phyloP scores from a whole-genome alignment of 305 asterid species.

The Stenogyne calaminthoides region DNA sequence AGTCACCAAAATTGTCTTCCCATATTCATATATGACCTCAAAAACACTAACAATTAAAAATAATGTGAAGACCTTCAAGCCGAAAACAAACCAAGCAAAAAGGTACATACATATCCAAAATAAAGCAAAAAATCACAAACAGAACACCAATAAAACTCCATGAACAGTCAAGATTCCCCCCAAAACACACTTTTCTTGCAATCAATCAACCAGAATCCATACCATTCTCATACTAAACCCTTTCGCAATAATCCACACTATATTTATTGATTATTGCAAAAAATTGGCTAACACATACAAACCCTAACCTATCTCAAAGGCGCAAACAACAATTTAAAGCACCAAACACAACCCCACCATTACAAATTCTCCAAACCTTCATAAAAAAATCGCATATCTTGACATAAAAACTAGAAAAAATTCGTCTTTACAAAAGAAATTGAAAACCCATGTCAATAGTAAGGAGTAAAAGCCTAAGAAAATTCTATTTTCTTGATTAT shows the following conservation, averaged over 20 bases:
- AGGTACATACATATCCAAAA: background rate
- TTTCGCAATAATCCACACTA: background rate
- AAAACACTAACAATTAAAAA: background rate
- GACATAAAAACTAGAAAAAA: background rate
- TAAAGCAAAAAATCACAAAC: background rate
- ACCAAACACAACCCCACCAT: background rate
- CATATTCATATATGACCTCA: background rate
- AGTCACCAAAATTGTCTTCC: background rate
- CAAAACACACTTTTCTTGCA: background rate
- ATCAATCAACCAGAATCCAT: background rate
- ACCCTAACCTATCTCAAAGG: conserved; percentile 1
- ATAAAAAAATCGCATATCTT: background rate
- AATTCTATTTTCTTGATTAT: background rate
- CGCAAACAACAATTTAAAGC: background rate
- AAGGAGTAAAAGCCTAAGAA: background rate
- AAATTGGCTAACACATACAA: conserved; percentile 2
- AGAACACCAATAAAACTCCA: background rate
- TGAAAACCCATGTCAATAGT: conserved; percentile 25
- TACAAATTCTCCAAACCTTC: background rate
- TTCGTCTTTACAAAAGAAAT: conserved; percentile 16
- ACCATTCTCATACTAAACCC: background rate
- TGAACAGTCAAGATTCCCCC: background rate
- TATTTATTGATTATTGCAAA: no score
- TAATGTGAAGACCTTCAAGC: no score
- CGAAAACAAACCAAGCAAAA: background rate